Percentiles rank a stretch among this genome's conserved stretches.
These are phyloP conservation scores for Globisporangium ultimum DNA, from an alignment of 352 stramenopile species.

Conservation along the genomic window DNA sequence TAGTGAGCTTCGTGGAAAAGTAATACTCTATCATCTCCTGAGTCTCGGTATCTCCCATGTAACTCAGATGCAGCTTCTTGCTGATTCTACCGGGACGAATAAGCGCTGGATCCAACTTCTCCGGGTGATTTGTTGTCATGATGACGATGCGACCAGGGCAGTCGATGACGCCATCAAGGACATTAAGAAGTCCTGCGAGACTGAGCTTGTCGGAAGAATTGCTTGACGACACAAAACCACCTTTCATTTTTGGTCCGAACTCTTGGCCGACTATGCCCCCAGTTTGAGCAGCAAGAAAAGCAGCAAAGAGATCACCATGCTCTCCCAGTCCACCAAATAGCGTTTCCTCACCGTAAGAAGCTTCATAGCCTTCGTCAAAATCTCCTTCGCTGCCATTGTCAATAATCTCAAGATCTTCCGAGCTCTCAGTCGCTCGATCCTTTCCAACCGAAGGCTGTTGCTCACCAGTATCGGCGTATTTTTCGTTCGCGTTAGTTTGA, in stretches of 20 bases:
- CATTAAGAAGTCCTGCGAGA: constrained; percentile 84
- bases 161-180: constrained; percentile 90
- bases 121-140: constrained; percentile 93
- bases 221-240: constrained; percentile 10
- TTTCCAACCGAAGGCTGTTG: constrained; percentile 16
- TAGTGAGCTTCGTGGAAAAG: constrained; percentile 29
- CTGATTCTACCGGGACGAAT: constrained; percentile 90
- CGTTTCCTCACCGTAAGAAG: constrained; percentile 1
- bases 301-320: constrained; percentile 3
- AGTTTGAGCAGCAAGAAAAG: constrained; percentile 2
- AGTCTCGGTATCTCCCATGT: constrained; percentile 47
- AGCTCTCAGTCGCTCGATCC: constrained; percentile 10
- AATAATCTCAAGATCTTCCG: neutral
- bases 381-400: neutral
- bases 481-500: constrained; percentile 7
- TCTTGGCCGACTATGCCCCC: neutral
- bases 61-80: constrained; percentile 74
- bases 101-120: constrained; percentile 90
- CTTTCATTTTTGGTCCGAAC: constrained; percentile 9
- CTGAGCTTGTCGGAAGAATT: constrained; percentile 68
- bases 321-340: neutral
- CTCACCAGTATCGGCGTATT: constrained; percentile 25
- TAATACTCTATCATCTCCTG: constrained; percentile 77
- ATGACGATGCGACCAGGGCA: constrained; percentile 88
- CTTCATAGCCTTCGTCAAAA: neutral